Percentiles rank a stretch among this genome's conserved stretches.
Conservation (phyloP, 192 early-diverging fungal species). For the Funneliformis mosseae region DNA sequence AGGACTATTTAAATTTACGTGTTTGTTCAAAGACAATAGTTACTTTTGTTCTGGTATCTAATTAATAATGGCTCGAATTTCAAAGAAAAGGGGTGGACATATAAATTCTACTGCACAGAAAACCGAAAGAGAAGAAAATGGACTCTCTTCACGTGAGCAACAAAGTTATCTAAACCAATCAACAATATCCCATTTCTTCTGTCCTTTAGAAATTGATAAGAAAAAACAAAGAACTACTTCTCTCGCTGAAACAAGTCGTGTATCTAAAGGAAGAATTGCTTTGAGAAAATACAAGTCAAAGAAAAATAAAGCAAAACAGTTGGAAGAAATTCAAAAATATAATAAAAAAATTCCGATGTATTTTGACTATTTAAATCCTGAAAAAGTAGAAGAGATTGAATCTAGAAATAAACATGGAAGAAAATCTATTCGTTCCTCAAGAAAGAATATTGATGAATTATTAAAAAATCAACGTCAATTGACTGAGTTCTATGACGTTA, state of each 20-base stretch:
- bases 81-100: not conserved
- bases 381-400: not conserved
- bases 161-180: not conserved
- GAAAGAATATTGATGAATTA: not conserved
- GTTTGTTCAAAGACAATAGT: no score
- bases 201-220: not conserved
- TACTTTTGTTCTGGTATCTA: not conserved
- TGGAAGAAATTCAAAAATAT: constrained; percentile 1
- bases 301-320: not conserved
- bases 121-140: not conserved
- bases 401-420: not conserved
- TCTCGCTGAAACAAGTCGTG: not conserved
- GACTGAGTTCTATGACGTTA: not conserved
- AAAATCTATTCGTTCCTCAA: not conserved
- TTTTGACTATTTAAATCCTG: not conserved
- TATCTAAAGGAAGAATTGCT: not conserved
- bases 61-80: not conserved
- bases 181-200: not conserved
- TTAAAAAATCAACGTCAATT: not conserved
- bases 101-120: not conserved
- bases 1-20: no score
- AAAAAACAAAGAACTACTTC: not conserved
- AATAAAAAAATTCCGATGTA: not conserved
- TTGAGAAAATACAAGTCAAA: not conserved
- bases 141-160: not conserved